Percentiles rank a stretch among this genome's conserved stretches.
These are phyloP conservation scores for Gossypium stocksii DNA, from an alignment of 345 rosid species.

Conservation along the genomic window DNA sequence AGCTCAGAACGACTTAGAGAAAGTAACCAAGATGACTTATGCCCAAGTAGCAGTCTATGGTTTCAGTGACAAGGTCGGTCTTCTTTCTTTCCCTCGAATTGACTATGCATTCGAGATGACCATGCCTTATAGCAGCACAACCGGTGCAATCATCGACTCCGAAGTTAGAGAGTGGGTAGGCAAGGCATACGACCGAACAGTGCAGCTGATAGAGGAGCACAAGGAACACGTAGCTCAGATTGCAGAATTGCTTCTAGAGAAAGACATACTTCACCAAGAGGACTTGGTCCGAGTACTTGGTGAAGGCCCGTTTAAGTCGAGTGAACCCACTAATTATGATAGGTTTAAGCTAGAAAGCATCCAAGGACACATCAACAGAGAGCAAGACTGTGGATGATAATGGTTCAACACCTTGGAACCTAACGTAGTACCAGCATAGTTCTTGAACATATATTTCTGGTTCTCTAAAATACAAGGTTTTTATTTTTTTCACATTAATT, in stretches of 20 bases:
- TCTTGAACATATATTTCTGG: not conserved
- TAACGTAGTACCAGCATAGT: constrained; percentile 28
- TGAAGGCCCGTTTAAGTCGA: constrained; percentile 37
- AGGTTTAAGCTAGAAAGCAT: constrained; percentile 36
- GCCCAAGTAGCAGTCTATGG: constrained; percentile 52
- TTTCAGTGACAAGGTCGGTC: constrained; percentile 58
- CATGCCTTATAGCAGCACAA: constrained; percentile 46
- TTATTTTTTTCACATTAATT: too few species aligned
- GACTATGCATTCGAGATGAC: constrained; percentile 37
- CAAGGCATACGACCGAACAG: constrained; percentile 37
- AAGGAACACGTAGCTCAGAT: constrained; percentile 42
- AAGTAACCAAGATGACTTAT: constrained; percentile 46
- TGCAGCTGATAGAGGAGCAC: constrained; percentile 44
- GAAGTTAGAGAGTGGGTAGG: constrained; percentile 49
- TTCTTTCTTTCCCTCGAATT: constrained; percentile 48
- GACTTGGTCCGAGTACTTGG: constrained; percentile 42
- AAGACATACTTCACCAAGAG: constrained; percentile 50
- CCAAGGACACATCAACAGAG: constrained; percentile 13
- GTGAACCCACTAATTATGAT: constrained; percentile 44
- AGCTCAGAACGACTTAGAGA: constrained; percentile 52
- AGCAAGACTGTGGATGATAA: constrained; percentile 16
- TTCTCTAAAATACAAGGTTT: not conserved
- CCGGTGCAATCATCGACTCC: constrained; percentile 42
- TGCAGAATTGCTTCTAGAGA: constrained; percentile 45
- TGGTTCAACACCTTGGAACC: constrained; percentile 29